These are phyloP conservation scores for Alternaria infectoria DNA, from an alignment of 2,329 filamentous ascomycete genomes.

Conservation along the genomic window DNA sequence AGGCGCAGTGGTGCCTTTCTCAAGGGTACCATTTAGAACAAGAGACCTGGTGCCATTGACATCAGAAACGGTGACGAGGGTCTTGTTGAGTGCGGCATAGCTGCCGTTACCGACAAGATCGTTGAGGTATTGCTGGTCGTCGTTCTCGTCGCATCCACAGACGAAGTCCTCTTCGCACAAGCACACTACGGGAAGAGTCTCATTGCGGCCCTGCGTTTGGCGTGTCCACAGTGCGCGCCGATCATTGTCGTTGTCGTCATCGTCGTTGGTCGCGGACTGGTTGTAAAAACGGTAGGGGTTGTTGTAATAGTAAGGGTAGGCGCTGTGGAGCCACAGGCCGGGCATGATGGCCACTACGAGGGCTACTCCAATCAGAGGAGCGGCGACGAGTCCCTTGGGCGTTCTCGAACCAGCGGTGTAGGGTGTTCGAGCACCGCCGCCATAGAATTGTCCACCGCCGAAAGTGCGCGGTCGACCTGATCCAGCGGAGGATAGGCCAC, in stretches of 20 bases:
- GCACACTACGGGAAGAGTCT: conserved; percentile 67
- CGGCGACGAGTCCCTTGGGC: conserved; percentile 60
- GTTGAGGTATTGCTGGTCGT: conserved; percentile 64
- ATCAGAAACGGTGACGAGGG: conserved; percentile 65
- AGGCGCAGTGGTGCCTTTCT: conserved; percentile 60
- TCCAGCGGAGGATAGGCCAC: conserved; percentile 60
- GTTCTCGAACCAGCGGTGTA: conserved; percentile 63
- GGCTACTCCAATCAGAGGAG: conserved; percentile 38
- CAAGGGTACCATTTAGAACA: conserved; percentile 76
- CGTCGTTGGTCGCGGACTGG: conserved; percentile 49
- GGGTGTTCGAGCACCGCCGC: conserved; percentile 64
- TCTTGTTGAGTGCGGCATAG: conserved; percentile 65
- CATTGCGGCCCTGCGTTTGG: conserved; percentile 52
- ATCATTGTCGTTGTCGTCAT: conserved; percentile 41
- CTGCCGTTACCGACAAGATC: conserved; percentile 64
- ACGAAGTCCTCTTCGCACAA: conserved; percentile 62
- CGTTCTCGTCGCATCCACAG: conserved; percentile 75
- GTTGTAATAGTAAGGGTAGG: conserved; percentile 66
- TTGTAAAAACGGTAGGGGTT: conserved; percentile 64
- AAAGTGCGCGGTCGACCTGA: conserved; percentile 64
- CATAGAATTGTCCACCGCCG: conserved; percentile 70
- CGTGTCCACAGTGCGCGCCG: conserved; percentile 4
- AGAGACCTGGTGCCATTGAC: conserved; percentile 70
- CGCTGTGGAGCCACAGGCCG: conserved; percentile 68
- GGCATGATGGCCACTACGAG: conserved; percentile 55